A percentile compares a stretch with the other conserved stretches of the same genome.
Evolutionary conservation across 148 eudicot species (phyloP).

Genomic region (Rheum nobile): DNA sequence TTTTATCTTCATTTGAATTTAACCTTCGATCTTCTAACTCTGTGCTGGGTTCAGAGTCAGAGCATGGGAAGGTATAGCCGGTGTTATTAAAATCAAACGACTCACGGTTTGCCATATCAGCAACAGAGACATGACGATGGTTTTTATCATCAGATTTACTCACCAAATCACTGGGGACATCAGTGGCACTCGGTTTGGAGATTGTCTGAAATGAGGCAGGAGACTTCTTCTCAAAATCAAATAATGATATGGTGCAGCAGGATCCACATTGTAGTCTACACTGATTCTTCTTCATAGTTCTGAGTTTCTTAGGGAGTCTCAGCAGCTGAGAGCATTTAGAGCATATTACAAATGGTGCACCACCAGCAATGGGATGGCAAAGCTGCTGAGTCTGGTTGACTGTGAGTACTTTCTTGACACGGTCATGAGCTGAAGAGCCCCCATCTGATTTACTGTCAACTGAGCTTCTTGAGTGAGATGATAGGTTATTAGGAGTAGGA

Average conservation of each 20-base stretch:
- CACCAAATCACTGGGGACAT: not conserved
- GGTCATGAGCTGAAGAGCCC: slow-evolving; percentile 23
- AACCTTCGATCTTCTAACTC: not conserved
- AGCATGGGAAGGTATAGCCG: not conserved
- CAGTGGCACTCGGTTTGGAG: not conserved
- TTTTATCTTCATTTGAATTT: not conserved
- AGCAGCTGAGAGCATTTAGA: slow-evolving; percentile 4
- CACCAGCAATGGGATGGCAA: slow-evolving; percentile 6
- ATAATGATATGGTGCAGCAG: not conserved
- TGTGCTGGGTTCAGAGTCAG: slow-evolving; percentile 3
- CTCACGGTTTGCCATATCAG: not conserved
- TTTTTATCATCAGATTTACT: not conserved
- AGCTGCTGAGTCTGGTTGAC: slow-evolving; percentile 17
- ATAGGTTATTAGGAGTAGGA: slow-evolving; percentile 13
- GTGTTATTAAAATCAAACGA: not conserved
- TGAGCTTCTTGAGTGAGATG: slow-evolving; percentile 14
- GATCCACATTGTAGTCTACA: slow-evolving; percentile 4
- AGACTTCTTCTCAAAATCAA: not conserved
- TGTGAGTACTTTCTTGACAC: slow-evolving; percentile 23
- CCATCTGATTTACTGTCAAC: slow-evolving; percentile 13
- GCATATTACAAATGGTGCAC: slow-evolving; percentile 8
- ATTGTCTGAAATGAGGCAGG: not conserved
- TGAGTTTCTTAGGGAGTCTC: slow-evolving; percentile 3
- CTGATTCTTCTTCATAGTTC: slow-evolving; percentile 3
- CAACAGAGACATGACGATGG: not conserved